Evolutionary conservation across 108 stramenopile genomes (phyloP), one percentile per base, ranked within the genome.

Genomic region (Fistulifera solaris): DNA sequence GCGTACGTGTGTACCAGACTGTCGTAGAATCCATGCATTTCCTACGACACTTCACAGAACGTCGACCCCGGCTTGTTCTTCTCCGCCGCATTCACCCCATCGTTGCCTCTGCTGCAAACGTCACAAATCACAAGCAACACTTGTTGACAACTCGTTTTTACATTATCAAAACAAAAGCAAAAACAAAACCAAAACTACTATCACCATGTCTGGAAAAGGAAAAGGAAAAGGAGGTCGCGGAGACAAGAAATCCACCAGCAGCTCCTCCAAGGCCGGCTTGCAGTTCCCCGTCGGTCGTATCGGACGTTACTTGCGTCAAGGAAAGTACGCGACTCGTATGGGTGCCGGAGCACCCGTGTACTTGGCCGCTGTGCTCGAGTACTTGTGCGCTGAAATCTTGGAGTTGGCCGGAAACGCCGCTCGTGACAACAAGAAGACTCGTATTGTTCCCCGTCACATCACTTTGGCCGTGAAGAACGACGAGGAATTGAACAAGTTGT

Each of bases 251-350:
- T 75, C 81, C 63, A 85, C 81, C 59, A 79, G 76, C 49, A 55
- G 78, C 28, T 88, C 88, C 44, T 65, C 92, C 77, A 96, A 94
- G 83, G 94, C 95, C 27, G 95, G 95, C 27, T 77, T 96, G 18
- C 95, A 96, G 72, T 96, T 96, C 78, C 95, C 95, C 54, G 95
- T 96, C 21, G 93, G 87, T 65, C 84, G 93, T 83, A 81, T 96
- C 66, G 81, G 77, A 56, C 89, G 96, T 54, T 97, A 76, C 78
- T 75, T 97, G 51, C 92, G 89, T 76, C 87, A 93, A 71, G 95
- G 93, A 46, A 86, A 88, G 54, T 94, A 94, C 72, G 90, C 92
- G 56, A 69, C 76, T 25, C 87, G 94, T 35, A 89, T 95, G 70
- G 95, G 95, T 60, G 91, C 85, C 28, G 94, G 94, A 13, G 94